Evolutionary conservation across 2,329 filamentous ascomycete species (phyloP).

Genomic region (Aspergillus bombycis): DNA sequence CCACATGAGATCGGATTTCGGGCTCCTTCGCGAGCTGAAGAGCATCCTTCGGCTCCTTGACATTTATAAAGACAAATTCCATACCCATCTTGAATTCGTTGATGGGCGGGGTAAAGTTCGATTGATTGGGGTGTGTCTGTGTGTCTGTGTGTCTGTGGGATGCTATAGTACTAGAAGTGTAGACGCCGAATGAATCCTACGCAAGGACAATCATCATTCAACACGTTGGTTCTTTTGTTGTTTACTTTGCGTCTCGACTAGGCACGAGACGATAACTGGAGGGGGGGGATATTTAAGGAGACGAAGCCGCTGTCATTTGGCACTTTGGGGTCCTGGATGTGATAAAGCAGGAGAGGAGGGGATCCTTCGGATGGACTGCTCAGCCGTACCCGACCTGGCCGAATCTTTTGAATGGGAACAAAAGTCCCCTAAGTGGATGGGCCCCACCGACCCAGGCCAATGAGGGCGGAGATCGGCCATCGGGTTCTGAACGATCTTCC

Average conservation of each 20-base stretch:
- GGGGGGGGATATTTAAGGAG: neutral
- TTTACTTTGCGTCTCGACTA: neutral
- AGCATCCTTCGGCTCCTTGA: constrained; percentile 28
- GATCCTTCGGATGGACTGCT: neutral
- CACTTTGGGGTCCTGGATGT: neutral
- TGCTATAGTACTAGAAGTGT: neutral
- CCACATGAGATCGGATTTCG: constrained; percentile 30
- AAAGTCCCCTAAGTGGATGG: neutral
- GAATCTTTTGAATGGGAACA: neutral
- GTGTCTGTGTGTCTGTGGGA: neutral
- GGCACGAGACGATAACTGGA: neutral
- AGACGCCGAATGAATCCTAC: neutral
- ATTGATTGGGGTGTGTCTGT: neutral
- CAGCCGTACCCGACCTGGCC: neutral
- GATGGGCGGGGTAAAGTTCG: neutral
- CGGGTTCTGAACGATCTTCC: neutral
- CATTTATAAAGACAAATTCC: constrained; percentile 32
- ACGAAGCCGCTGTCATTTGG: neutral
- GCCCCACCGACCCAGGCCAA: neutral
- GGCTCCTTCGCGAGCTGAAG: constrained; percentile 29
- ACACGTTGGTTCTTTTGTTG: neutral
- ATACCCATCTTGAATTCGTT: constrained; percentile 6
- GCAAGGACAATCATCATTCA: neutral
- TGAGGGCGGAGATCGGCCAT: neutral
- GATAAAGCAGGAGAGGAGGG: neutral